Conservation (phyloP, 305 asterid genomes). For the Fraxinus greggii region DNA sequence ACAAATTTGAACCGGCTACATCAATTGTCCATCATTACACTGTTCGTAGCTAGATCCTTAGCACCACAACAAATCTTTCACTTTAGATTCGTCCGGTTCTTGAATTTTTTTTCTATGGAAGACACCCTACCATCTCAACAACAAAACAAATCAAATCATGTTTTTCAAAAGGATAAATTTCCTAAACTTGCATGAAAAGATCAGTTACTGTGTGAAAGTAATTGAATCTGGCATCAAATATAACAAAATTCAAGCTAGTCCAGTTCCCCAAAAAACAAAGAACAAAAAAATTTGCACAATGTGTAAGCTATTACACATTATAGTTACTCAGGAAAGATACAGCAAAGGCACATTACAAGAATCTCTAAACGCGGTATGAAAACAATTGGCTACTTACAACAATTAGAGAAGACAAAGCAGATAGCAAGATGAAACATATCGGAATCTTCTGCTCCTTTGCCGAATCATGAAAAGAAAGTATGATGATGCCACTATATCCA, state of each 20-base stretch:
- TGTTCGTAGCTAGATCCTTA: background rate
- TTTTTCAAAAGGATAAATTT: background rate
- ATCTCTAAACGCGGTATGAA: background rate
- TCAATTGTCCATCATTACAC: background rate
- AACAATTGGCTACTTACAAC: background rate
- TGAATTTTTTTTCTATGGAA: background rate
- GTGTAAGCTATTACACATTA: background rate
- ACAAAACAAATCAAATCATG: background rate
- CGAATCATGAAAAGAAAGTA: constrained; percentile 13
- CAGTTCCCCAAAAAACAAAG: background rate
- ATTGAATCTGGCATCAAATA: background rate
- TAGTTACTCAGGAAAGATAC: background rate
- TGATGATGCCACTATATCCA: constrained; percentile 27
- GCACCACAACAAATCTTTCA: background rate
- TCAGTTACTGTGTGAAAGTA: background rate
- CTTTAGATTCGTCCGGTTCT: background rate
- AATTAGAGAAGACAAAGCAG: constrained; percentile 12
- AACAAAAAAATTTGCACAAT: background rate
- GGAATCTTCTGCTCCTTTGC: constrained; percentile 14
- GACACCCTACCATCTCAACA: background rate
- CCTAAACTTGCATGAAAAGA: background rate
- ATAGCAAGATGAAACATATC: background rate
- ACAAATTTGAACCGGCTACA: background rate
- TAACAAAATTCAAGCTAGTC: background rate
- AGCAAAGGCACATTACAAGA: background rate